Evolutionary conservation across 805 yeast genomes (phyloP), one percentile per base, ranked within the genome.

Genomic region (Starmerella cellae): DNA sequence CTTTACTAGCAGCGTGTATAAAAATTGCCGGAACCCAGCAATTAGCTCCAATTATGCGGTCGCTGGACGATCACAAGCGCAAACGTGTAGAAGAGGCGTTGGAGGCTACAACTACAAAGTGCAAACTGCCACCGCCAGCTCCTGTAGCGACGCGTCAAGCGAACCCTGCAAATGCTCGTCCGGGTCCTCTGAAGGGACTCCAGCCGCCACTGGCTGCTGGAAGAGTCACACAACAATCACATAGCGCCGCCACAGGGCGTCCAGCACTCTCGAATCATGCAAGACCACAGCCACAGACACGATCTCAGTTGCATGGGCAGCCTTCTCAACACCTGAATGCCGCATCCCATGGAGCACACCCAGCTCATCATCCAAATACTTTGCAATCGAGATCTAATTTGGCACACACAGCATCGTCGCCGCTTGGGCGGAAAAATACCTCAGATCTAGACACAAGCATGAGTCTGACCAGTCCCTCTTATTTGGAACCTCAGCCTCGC

Each of bases 11-110:
- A 5, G 75, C 82, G 0, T 60, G 85, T 38, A 78, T 82, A 79
- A 83, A 81, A 59, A 70, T 84, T n/a, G 69, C 77, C 13, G 95
- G 95, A 0, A 79, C 74, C 54, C 65, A 85, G 40, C 77, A 74
- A 39, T 61, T 84, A 49, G 73, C 64, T 39, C 65, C 70, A 3
- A 69, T 69, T 37, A 57, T 83, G 42, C 85, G 75, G 16, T 71
- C 71, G n/a, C 65, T 88, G 37, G 96, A 88, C 54, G 83, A 79
- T 38, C 71, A 77, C 51, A 75, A 88, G 58, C 73, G 71, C 59
- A 67, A 69, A 41, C 83, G 84, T 55, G 79, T 88, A 29, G 64
- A 64, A 33, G 79, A 76, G 24, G 73, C 70, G 39, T 71, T 53
- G 48, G 75, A 74, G 39, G 58, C 62, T 10, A 83, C 76, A 1